Conservation (phyloP, 1,284 basidiomycete genomes). For the Ceratorhiza oryzae-sativae region DNA sequence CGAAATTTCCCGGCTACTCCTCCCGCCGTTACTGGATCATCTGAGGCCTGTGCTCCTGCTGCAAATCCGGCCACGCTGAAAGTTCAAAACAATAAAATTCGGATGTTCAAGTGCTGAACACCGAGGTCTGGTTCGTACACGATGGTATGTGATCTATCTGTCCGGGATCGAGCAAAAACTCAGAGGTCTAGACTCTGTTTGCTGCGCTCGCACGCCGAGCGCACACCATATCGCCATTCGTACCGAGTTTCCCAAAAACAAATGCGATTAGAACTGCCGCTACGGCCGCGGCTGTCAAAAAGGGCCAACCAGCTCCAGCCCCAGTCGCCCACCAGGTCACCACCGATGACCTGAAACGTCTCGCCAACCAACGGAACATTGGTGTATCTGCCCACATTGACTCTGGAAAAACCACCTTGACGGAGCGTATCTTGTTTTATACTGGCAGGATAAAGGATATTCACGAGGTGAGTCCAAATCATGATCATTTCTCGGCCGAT, state of each 20-base stretch:
- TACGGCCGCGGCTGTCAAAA: conserved; percentile 34
- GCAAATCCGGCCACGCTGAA: not conserved
- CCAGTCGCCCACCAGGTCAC: conserved; percentile 34
- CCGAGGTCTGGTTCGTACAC: not conserved
- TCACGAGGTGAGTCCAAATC: conserved; percentile 78
- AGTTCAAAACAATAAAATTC: not conserved
- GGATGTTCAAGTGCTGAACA: conserved; percentile 20
- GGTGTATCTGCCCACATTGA: conserved; percentile 93
- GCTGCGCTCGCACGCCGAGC: conserved; percentile 36
- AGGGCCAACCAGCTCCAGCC: not conserved
- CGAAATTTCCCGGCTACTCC: not conserved
- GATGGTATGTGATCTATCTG: conserved; percentile 8
- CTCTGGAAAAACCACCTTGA: conserved; percentile 98
- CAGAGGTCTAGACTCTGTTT: not conserved
- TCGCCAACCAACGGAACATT: conserved; percentile 78
- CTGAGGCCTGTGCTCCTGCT: not conserved
- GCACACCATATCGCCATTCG: not conserved
- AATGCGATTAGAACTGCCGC: conserved; percentile 20
- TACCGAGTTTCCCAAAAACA: not conserved
- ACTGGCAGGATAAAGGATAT: conserved; percentile 96
- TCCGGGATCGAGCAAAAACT: too few relatives aligned
- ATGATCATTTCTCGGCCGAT: not conserved
- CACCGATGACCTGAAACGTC: conserved; percentile 58
- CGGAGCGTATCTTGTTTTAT: conserved; percentile 97
- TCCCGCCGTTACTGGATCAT: not conserved